phyloP scores from a whole-genome alignment of 2,329 filamentous ascomycete species.

The Mycosphaerelloides madeirae region DNA sequence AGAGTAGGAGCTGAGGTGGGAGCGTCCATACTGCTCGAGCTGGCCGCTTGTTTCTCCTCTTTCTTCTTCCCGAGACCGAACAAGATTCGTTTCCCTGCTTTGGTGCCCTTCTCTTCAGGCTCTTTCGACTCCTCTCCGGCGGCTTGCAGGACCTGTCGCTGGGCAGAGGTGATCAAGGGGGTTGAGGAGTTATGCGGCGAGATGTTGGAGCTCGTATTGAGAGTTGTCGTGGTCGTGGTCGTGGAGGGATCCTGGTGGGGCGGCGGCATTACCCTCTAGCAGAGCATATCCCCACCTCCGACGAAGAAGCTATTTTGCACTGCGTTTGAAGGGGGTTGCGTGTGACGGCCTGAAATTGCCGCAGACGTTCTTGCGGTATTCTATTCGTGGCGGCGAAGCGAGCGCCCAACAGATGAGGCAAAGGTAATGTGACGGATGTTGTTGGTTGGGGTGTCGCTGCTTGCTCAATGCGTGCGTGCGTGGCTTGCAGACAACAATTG shows the following conservation, averaged over 20 bases:
- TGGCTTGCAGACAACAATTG: too few relatives aligned
- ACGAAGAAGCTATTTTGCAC: too few relatives aligned
- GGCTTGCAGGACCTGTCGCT: conserved; percentile 11
- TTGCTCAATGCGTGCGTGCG: too few relatives aligned
- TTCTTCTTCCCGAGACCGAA: conserved; percentile 18
- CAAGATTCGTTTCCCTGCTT: conserved; percentile 11
- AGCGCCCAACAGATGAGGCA: too few relatives aligned
- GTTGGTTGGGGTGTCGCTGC: too few relatives aligned
- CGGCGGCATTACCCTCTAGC: neutral
- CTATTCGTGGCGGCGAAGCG: too few relatives aligned
- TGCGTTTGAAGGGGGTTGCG: too few relatives aligned
- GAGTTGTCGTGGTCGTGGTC: neutral
- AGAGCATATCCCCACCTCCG: too few relatives aligned
- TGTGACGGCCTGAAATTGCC: too few relatives aligned
- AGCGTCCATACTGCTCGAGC: conserved; percentile 5
- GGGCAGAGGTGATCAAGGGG: conserved; percentile 15
- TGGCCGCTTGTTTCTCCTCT: conserved; percentile 4
- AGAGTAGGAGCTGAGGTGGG: conserved; percentile 1
- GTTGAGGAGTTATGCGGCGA: conserved; percentile 19
- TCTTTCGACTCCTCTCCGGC: neutral
- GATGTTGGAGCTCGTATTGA: conserved; percentile 4
- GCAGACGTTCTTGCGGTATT: too few relatives aligned
- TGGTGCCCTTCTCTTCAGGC: conserved; percentile 9
- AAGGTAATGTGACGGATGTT: too few relatives aligned
- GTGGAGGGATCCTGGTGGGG: neutral